phyloP scores from a whole-genome alignment of 2,329 filamentous ascomycete species.

The Cladosporium sphaerospermum region DNA sequence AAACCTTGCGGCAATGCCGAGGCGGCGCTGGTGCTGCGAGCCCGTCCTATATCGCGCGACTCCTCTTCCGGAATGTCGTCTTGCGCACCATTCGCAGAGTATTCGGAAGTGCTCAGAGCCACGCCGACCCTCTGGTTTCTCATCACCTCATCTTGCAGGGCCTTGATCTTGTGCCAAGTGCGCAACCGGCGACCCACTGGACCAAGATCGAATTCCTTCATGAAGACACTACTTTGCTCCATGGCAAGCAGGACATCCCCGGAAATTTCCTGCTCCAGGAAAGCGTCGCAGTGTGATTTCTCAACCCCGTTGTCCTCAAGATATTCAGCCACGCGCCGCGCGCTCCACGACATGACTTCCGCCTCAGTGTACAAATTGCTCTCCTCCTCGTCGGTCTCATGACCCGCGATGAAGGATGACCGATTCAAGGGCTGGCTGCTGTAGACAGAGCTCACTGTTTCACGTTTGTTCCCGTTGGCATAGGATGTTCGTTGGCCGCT shows the following conservation, averaged over 20 bases:
- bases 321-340: constrained; percentile 80
- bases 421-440: constrained; percentile 67
- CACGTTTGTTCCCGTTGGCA: constrained; percentile 37
- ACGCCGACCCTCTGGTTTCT: constrained; percentile 42
- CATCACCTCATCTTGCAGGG: constrained; percentile 79
- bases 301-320: constrained; percentile 81
- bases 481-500: constrained; percentile 50
- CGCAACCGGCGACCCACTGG: constrained; percentile 83
- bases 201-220: constrained; percentile 91
- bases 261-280: constrained; percentile 90
- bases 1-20: constrained; percentile 12
- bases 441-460: constrained; percentile 67
- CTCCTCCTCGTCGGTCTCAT: constrained; percentile 93
- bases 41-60: constrained; percentile 39
- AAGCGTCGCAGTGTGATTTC: constrained; percentile 84
- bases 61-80: constrained; percentile 30
- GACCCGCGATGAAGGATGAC: constrained; percentile 84
- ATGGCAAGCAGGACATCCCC: constrained; percentile 90
- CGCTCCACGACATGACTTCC: constrained; percentile 74
- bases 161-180: constrained; percentile 95
- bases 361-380: constrained; percentile 60
- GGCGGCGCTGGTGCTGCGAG: constrained; percentile 37
- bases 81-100: constrained; percentile 29
- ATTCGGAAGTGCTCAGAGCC: constrained; percentile 35
- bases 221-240: constrained; percentile 90